Evolutionary conservation across 1,284 basidiomycete genomes (phyloP), one percentile per base, ranked within the genome.

Genomic region (Marasmius tenuissimus): DNA sequence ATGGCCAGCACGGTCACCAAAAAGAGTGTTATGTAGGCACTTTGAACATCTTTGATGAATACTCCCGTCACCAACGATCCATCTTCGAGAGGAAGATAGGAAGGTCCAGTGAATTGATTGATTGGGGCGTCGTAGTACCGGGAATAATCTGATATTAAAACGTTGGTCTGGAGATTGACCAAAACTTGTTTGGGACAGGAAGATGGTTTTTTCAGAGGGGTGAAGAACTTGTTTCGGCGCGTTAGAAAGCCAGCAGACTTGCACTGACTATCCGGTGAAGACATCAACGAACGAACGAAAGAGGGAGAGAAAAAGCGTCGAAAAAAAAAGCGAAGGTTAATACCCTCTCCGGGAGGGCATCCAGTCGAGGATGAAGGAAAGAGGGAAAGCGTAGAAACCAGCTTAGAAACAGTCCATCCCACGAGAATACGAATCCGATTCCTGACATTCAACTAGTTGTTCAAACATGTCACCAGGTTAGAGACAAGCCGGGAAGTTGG

Each of bases 21-120:
- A 55, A 86, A 68, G 11, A 89, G 71, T 65, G 76, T 76, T 27
- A 79, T 68, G 64, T 82, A 77, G 20, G 82, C 76, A 54, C 75
- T 67, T 16, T 63, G 61, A 6, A 84, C 70, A 62, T 86, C 83
- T 6, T 76, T 61, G 20, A 75, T 67, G 66, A 83, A 81, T 9
- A 81, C 76, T 2, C 79, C 70, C 9, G 85, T 77, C 18, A 87
- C 65, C 42, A 89, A 80, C n/a, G 87, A 87, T 27, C 86, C 87
- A 69, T 88, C 87, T 9, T 69, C 66, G 35, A 84, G 76, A n/a
- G 81, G 69, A 34, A 72, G 65, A 69, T 85, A 88, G 14, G 71
- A 64, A 1, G 85, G 84, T 34, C 55, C 55, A n/a, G 71, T 72
- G 61, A 87, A 87, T 22, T 78, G 71, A 11, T 71, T 58, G 53